Evolutionary conservation across 768 basidiomycete genomes (phyloP).

Genomic region (Phanerochaete sordida): DNA sequence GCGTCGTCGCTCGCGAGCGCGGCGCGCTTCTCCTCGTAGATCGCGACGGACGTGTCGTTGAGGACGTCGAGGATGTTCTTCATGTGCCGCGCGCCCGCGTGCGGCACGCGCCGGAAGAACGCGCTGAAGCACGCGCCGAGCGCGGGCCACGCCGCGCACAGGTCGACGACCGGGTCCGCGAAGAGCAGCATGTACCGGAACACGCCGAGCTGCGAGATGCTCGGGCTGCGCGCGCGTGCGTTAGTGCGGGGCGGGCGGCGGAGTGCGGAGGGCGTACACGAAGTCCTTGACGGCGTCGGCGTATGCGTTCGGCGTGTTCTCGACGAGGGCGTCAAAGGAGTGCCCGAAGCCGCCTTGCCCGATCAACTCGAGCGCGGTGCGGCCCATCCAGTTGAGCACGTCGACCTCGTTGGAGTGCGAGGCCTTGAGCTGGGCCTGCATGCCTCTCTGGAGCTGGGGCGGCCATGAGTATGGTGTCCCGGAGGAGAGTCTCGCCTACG

Average conservation of each 20-base stretch:
- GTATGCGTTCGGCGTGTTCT: conserved; percentile 19
- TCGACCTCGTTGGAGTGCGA: conserved; percentile 15
- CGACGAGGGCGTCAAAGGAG: conserved; percentile 32
- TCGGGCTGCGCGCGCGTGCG: no score
- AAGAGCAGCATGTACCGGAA: neutral
- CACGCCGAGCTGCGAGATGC: neutral
- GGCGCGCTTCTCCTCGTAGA: conserved; percentile 16
- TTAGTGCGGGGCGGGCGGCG: no score
- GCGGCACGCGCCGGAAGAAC: conserved; percentile 11
- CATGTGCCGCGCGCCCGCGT: conserved; percentile 7
- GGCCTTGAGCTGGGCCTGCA: neutral
- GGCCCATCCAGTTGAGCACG: conserved; percentile 26
- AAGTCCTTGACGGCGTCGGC: conserved; percentile 27
- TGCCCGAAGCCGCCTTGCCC: conserved; percentile 44
- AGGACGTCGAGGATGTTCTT: conserved; percentile 14
- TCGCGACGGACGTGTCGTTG: conserved; percentile 12
- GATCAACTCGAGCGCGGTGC: conserved; percentile 33
- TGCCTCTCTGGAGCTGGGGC: conserved; percentile 18
- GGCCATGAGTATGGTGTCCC: neutral
- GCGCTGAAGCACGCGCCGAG: conserved; percentile 19
- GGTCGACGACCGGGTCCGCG: neutral
- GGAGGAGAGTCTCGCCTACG: neutral
- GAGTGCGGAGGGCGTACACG: no score
- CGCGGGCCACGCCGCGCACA: neutral
- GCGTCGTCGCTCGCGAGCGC: conserved; percentile 17